phyloP scores from a whole-genome alignment of 1,284 basidiomycete genomes.

The Exobasidium cylindrosporum region DNA sequence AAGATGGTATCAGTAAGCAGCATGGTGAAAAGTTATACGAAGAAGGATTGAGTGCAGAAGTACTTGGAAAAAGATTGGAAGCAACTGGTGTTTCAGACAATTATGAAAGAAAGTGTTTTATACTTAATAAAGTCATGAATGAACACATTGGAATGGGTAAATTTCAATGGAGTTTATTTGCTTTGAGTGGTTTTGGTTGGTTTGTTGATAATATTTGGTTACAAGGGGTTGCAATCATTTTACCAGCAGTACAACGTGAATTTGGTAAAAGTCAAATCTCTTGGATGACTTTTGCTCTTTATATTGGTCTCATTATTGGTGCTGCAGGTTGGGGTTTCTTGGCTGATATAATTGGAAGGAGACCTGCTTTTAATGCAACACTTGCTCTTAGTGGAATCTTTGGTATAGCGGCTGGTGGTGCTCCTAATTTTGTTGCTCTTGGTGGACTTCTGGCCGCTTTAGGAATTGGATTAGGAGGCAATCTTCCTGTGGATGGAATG shows the following conservation, averaged over 20 bases:
- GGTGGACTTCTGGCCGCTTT: slow-evolving; percentile 46
- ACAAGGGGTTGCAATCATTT: slow-evolving; percentile 47
- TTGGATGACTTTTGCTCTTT: slow-evolving; percentile 50
- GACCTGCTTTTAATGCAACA: slow-evolving; percentile 52
- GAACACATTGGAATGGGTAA: slow-evolving; percentile 40
- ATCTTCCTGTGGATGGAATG: slow-evolving; percentile 54
- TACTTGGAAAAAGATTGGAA: slow-evolving; percentile 15
- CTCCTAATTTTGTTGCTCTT: slow-evolving; percentile 45
- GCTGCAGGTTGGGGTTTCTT: slow-evolving; percentile 51
- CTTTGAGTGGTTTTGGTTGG: slow-evolving; percentile 26
- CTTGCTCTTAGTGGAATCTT: slow-evolving; percentile 52
- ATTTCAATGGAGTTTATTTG: slow-evolving; percentile 26
- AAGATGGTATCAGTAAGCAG: too few relatives aligned
- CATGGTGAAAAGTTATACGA: background rate
- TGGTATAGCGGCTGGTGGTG: slow-evolving; percentile 47
- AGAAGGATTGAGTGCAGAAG: background rate
- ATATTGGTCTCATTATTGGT: slow-evolving; percentile 48
- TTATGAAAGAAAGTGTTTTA: slow-evolving; percentile 50
- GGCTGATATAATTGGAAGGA: slow-evolving; percentile 51
- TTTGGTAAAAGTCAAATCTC: slow-evolving; percentile 33
- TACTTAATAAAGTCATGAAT: slow-evolving; percentile 53
- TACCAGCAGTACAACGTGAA: slow-evolving; percentile 46
- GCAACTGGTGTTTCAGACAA: slow-evolving; percentile 37
- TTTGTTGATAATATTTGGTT: slow-evolving; percentile 51
- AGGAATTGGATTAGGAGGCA: slow-evolving; percentile 52